Conservation (phyloP, 192 early-diverging fungal genomes). For the Linnemannia hyalina region DNA sequence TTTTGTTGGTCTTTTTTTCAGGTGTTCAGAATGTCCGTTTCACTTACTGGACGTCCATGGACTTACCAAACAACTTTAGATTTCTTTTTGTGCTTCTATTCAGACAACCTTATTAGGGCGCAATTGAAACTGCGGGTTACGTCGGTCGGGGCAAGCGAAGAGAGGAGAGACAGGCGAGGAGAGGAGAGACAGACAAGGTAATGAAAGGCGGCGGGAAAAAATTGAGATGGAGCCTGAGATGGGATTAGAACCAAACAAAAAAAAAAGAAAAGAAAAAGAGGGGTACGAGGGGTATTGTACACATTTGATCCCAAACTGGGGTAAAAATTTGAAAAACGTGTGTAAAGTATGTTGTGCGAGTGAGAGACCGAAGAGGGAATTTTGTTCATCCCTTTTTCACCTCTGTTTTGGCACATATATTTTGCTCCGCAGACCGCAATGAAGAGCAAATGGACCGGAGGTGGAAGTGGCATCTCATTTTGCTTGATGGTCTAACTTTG, state of each 20-base stretch:
- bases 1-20: not conserved
- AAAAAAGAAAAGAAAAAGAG: not conserved
- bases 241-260: not conserved
- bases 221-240: not conserved
- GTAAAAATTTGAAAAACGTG: not conserved
- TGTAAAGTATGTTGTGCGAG: not conserved
- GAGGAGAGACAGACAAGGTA: too few species aligned
- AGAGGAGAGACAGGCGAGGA: too few species aligned
- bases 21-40: not conserved
- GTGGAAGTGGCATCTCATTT: not conserved
- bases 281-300: not conserved
- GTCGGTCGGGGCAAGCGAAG: not conserved
- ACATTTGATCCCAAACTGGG: too few species aligned
- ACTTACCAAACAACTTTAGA: not conserved
- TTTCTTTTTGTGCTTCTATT: not conserved
- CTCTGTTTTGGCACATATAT: not conserved
- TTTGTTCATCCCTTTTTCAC: not conserved
- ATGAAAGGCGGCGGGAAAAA: constrained; percentile 1
- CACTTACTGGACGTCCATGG: not conserved
- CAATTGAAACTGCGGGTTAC: not conserved
- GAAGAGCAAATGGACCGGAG: not conserved
- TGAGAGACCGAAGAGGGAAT: not conserved
- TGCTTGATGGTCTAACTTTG: not conserved
- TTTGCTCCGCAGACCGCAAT: not conserved
- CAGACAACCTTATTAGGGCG: not conserved